Conservation (phyloP, 2,329 filamentous ascomycete genomes). For the Colletotrichum kahawae region DNA sequence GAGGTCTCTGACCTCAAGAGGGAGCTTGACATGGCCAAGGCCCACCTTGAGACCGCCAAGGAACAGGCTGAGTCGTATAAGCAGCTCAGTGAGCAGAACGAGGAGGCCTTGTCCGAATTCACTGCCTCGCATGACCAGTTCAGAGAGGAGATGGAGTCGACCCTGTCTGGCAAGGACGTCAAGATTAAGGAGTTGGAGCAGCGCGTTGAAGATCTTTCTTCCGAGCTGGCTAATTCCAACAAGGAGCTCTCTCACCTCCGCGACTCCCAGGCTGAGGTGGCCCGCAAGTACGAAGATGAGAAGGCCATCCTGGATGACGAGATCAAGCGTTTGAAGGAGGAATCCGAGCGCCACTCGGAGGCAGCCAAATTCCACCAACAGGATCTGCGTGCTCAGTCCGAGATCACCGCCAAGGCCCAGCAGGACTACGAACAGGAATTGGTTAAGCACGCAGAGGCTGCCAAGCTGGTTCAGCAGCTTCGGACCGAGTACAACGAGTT, state of each 20-base stretch:
- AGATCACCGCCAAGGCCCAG: conserved; percentile 91
- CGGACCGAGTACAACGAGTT: conserved; percentile 83
- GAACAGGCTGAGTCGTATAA: conserved; percentile 87
- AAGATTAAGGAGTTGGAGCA: conserved; percentile 83
- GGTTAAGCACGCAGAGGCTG: conserved; percentile 94
- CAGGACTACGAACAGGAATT: conserved; percentile 95
- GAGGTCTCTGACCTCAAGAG: conserved; percentile 88
- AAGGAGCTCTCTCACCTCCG: conserved; percentile 81
- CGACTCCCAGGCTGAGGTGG: conserved; percentile 78
- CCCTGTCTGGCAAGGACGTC: conserved; percentile 77
- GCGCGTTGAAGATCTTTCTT: conserved; percentile 81
- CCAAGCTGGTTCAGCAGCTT: conserved; percentile 79
- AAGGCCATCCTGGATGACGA: conserved; percentile 81
- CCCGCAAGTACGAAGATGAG: conserved; percentile 77
- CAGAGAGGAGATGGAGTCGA: conserved; percentile 80
- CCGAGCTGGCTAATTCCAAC: conserved; percentile 82
- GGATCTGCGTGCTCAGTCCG: conserved; percentile 89
- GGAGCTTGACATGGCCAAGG: conserved; percentile 80
- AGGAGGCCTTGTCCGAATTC: conserved; percentile 84
- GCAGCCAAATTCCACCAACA: conserved; percentile 87
- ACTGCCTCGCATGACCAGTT: conserved; percentile 85
- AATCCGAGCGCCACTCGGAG: conserved; percentile 79
- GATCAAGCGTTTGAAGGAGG: conserved; percentile 80
- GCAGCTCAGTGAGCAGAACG: conserved; percentile 82
- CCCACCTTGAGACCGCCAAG: conserved; percentile 82